Base-by-base conservation (phyloP, 352 stramenopile genomes). In the Aphanomyces stellatus region DNA sequence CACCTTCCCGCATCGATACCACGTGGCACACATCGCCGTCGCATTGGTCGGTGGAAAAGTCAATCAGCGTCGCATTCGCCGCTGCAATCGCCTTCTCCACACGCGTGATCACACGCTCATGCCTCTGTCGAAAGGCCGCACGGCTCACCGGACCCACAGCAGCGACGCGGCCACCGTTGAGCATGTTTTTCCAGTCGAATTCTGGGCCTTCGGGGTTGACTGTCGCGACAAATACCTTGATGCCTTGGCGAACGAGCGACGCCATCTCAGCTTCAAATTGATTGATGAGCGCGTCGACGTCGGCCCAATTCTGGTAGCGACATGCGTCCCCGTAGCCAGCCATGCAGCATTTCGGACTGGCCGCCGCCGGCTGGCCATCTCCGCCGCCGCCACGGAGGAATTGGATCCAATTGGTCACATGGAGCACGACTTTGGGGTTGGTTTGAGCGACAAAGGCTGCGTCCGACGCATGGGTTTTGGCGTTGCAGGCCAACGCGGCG, bases 141-240 rank as follows among this genome's bases (percentile, higher is more conserved):
- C 15, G 42, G 19, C 8, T 46, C 7, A 69, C 53, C 19, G 33
- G 43, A 4, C 56, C 8, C 7, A 40, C n/a, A 7, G 24, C 25
- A 19, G 11, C 49, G 27, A 67, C 34, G 41, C 31, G 5, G 46
- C 19, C 13, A 31, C 48, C 48, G 33, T 48, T 37, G 27, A 63
- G 33, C 46, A 69, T 69, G 28, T 64, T 41, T 19, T 69, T 63
- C 13, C 24, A 31, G 31, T 69, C 30, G 35, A 69, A 69, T 25
- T 61, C 24, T 37, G 40, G 33, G 28, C 62, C 62, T 48, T 69
- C 62, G 4, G 62, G 62, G 35, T 63, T 64, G 24, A 69, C 7
- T 3, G n/a, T 33, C 46, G 62, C 48, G 25, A 69, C 62, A 48
- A 51, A 69, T 17, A 69, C 62, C 62, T 69, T 65, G 48, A 49